Percentiles rank a stretch among this genome's conserved stretches.
Evolutionary conservation across 495 filamentous ascomycete species (phyloP).

Genomic region (Aspergillus panamensis): DNA sequence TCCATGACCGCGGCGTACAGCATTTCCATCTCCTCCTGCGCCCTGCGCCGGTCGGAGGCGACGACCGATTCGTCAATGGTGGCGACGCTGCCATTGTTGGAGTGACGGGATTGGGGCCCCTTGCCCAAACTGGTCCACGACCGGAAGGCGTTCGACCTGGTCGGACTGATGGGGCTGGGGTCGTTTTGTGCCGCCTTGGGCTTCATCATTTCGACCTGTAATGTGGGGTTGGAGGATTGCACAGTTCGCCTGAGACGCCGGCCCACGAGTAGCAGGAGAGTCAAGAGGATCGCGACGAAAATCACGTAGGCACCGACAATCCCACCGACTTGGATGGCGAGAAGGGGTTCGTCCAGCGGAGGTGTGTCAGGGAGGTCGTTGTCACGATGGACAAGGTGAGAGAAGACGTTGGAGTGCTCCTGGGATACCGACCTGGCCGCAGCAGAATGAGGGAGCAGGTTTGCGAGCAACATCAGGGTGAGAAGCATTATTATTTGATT

Average conservation of each 20-base stretch:
- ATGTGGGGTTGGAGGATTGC: constrained; percentile 47
- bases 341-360: constrained; percentile 50
- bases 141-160: constrained; percentile 29
- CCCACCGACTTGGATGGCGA: constrained; percentile 72
- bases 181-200: constrained; percentile 50
- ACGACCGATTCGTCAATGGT: constrained; percentile 75
- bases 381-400: constrained; percentile 13
- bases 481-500: constrained; percentile 14
- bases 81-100: constrained; percentile 47
- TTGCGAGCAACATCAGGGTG: constrained; percentile 6
- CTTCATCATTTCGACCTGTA: constrained; percentile 63
- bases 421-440: constrained; percentile 17
- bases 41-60: constrained; percentile 63
- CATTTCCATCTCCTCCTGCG: constrained; percentile 78
- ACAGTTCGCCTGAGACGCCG: constrained; percentile 54
- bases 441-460: constrained; percentile 15
- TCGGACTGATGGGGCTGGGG: constrained; percentile 45
- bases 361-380: constrained; percentile 7
- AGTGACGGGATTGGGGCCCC: constrained; percentile 34
- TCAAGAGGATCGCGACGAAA: constrained; percentile 64
- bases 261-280: constrained; percentile 62
- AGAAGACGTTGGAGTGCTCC: constrained; percentile 2
- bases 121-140: constrained; percentile 45
- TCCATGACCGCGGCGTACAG: constrained; percentile 91
- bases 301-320: constrained; percentile 78